Percentiles rank a stretch among this genome's conserved stretches.
Evolutionary conservation across 164 flowering plant genomes (phyloP).

Genomic region (Aristolochia fimbriata): DNA sequence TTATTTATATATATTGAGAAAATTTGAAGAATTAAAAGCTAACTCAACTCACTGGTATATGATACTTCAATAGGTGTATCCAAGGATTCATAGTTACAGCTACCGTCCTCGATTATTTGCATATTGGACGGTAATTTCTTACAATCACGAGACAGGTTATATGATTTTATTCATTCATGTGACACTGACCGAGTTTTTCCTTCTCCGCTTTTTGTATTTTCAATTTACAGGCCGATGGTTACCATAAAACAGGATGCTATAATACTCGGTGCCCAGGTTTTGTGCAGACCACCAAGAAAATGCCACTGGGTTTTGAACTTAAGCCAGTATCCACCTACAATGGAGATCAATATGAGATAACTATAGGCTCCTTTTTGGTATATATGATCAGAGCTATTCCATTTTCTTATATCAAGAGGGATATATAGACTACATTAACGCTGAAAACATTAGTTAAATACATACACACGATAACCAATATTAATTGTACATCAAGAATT

Average conservation of each 20-base stretch:
- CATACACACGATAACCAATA: too few species aligned
- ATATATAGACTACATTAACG: too few species aligned
- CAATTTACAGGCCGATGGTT: not conserved
- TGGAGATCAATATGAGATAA: not conserved
- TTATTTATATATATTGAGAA: too few species aligned
- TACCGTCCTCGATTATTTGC: too few species aligned
- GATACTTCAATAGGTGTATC: constrained; percentile 7
- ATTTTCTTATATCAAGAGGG: too few species aligned
- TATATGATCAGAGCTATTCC: too few species aligned
- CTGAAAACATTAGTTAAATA: too few species aligned
- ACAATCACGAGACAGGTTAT: not conserved
- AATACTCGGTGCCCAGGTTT: not conserved
- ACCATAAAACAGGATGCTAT: not conserved
- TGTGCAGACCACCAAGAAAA: not conserved
- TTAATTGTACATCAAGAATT: too few species aligned
- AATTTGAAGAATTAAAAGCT: too few species aligned
- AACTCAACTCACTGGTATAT: too few species aligned
- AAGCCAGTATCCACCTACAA: not conserved
- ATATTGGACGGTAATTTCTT: constrained; percentile 10
- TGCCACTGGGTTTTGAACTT: not conserved
- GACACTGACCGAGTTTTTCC: not conserved
- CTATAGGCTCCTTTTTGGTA: not conserved
- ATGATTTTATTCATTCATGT: too few species aligned
- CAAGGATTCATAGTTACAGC: too few species aligned
- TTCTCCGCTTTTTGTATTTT: not conserved